A percentile compares a stretch with the other conserved stretches of the same genome.
These are phyloP conservation scores for Mallotus repandus DNA, from an alignment of 441 rosid genomes.

Conservation along the genomic window DNA sequence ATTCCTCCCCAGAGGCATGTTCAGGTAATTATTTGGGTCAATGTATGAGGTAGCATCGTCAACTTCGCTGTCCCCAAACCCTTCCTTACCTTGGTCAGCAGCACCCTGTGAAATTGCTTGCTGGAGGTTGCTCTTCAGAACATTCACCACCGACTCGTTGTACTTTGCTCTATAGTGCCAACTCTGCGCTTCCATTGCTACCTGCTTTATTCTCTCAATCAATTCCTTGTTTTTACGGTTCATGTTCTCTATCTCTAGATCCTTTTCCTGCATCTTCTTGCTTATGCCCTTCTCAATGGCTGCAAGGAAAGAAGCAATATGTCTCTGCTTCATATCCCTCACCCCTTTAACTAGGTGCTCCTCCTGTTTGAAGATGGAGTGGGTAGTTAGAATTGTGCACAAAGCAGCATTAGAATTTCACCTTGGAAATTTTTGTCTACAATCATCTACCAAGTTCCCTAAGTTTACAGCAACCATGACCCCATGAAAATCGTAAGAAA, in stretches of 20 bases:
- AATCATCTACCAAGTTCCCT: background rate
- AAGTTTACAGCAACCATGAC: background rate
- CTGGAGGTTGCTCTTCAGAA: slow-evolving; percentile 62
- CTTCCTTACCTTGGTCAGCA: slow-evolving; percentile 72
- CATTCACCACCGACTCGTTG: slow-evolving; percentile 65
- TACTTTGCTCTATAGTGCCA: slow-evolving; percentile 77
- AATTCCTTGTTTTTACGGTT: slow-evolving; percentile 73
- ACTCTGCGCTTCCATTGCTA: slow-evolving; percentile 59
- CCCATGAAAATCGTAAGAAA: background rate
- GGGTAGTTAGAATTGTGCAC: background rate
- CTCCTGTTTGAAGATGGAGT: slow-evolving; percentile 39
- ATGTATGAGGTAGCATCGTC: slow-evolving; percentile 66
- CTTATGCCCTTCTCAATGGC: slow-evolving; percentile 61
- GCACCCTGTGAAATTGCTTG: slow-evolving; percentile 68
- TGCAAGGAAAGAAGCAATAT: slow-evolving; percentile 51
- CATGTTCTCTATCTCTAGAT: slow-evolving; percentile 60
- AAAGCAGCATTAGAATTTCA: background rate
- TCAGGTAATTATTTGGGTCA: slow-evolving; percentile 44
- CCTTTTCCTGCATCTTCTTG: slow-evolving; percentile 74
- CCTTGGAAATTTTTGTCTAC: background rate
- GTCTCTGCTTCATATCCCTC: slow-evolving; percentile 72
- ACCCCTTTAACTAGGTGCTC: slow-evolving; percentile 59
- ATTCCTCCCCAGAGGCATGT: slow-evolving; percentile 23
- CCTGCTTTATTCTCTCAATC: slow-evolving; percentile 60
- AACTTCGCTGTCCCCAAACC: slow-evolving; percentile 76